Evolutionary conservation across 1,284 basidiomycete genomes (phyloP).

Genomic region (Ganoderma sp.): DNA sequence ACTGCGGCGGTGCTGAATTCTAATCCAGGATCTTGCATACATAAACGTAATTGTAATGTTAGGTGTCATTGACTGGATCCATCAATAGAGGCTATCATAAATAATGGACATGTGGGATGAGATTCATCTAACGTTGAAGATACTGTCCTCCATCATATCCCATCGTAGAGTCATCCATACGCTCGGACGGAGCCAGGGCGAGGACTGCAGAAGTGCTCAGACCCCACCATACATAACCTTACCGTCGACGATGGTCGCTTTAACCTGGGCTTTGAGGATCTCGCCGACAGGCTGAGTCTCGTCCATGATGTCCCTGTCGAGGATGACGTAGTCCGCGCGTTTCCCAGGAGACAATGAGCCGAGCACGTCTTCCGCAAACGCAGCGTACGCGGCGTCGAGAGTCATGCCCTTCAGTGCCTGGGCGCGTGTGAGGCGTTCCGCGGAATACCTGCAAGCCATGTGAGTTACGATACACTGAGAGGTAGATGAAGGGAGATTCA

Average conservation of each 20-base stretch:
- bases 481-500: conserved; percentile 41
- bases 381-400: conserved; percentile 83
- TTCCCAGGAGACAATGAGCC: conserved; percentile 78
- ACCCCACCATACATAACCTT: conserved; percentile 65
- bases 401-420: conserved; percentile 89
- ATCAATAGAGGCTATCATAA: not conserved
- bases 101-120: not conserved
- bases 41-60: not conserved
- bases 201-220: conserved; percentile 14
- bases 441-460: conserved; percentile 60
- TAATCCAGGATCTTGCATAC: not conserved
- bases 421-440: conserved; percentile 72
- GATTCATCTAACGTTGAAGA: no score
- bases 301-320: conserved; percentile 81
- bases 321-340: conserved; percentile 85
- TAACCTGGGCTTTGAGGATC: conserved; percentile 60
- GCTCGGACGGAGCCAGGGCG: not conserved
- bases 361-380: conserved; percentile 74
- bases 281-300: conserved; percentile 55
- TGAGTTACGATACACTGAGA: not conserved
- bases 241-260: conserved; percentile 77
- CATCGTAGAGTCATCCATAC: not conserved
- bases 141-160: not conserved
- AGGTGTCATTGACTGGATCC: not conserved
- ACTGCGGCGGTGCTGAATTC: not conserved